Evolutionary conservation across 192 early-diverging fungal genomes (phyloP), one percentile per base, ranked within the genome.

Genomic region (Coemansia sp.): DNA sequence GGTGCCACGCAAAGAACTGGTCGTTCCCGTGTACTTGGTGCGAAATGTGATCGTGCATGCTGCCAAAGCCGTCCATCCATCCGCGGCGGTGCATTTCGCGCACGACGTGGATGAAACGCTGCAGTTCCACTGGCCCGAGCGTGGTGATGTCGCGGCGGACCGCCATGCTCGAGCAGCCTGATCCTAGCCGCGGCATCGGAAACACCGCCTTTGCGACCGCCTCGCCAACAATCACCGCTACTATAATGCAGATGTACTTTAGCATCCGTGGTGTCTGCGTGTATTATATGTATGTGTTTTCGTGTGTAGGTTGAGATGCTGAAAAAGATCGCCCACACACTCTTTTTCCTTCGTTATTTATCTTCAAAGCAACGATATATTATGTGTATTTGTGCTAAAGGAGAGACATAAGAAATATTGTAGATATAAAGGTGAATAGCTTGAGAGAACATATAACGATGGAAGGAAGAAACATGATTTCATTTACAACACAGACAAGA

Each of bases 1-100:
- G 77, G 61, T 85, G 84, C 84, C 84, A 85, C 23, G 72, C 74
- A 66, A 85, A 75, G 66, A 85, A 85, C 42, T 77, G 75, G 25
- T 82, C 80, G 68, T 74, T 82, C 61, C 80, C 80, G 53, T 82
- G 80, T 51, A 82, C 69, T 42, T 82, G 74, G 21, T 77, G 80
- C 45, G 80, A 74, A 16, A 77, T 77, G 57, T 76, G 74, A 58
- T 82, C 75, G 48, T 82, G 80, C 75, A 82, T 76, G 59, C 80
- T 76, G 52, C 75, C 80, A 18, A 82, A 82, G 21, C 80, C 75
- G 62, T 82, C 80, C 80, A 82, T 77, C 80, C 80, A 82, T 13
- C 80, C 80, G 26, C 80, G 74, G 3, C 80, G 71, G 57, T 82
- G 80, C 80, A 82, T 82, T 21, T 82, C 80, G 21, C 67, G 68